A percentile compares a stretch with the other conserved stretches of the same genome.
Conservation (phyloP, 108 stramenopile genomes). For the Cyclotella choctawhatcheeana region DNA sequence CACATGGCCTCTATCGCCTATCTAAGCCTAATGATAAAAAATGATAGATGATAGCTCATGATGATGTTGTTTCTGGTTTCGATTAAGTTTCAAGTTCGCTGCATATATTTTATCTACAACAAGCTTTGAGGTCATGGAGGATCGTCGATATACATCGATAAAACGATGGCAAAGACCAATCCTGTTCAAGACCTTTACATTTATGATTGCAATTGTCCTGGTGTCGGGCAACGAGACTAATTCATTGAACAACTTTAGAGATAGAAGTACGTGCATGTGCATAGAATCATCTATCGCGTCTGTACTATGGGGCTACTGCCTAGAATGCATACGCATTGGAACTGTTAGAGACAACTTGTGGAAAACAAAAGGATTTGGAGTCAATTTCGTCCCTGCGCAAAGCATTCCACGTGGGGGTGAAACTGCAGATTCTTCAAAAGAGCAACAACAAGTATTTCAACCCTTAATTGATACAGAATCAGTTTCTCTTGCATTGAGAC, state of each 20-base stretch:
- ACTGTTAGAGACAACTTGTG: background rate
- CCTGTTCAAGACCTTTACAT: too few species aligned
- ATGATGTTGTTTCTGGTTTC: too few species aligned
- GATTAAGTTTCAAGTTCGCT: too few species aligned
- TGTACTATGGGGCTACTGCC: background rate
- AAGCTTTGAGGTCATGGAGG: too few species aligned
- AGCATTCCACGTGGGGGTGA: slow-evolving; percentile 12
- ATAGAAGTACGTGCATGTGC: background rate
- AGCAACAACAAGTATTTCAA: slow-evolving; percentile 1
- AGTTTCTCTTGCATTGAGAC: slow-evolving; percentile 41
- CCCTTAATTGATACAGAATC: slow-evolving; percentile 41
- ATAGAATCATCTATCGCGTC: background rate
- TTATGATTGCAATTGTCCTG: slow-evolving; percentile 4
- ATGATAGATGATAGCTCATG: too few species aligned
- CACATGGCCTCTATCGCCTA: too few species aligned
- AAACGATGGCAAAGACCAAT: too few species aligned
- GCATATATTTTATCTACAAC: too few species aligned
- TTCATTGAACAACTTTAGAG: background rate
- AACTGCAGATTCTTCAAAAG: background rate
- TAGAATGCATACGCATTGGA: slow-evolving; percentile 3
- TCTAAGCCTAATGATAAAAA: too few species aligned
- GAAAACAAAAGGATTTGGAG: background rate
- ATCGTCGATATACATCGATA: too few species aligned
- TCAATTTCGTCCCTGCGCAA: too few species aligned
- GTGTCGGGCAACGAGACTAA: background rate